Percentiles rank a stretch among this genome's conserved stretches.
Evolutionary conservation across 768 basidiomycete species (phyloP).

Genomic region (Erythrobasidium yunnanense): DNA sequence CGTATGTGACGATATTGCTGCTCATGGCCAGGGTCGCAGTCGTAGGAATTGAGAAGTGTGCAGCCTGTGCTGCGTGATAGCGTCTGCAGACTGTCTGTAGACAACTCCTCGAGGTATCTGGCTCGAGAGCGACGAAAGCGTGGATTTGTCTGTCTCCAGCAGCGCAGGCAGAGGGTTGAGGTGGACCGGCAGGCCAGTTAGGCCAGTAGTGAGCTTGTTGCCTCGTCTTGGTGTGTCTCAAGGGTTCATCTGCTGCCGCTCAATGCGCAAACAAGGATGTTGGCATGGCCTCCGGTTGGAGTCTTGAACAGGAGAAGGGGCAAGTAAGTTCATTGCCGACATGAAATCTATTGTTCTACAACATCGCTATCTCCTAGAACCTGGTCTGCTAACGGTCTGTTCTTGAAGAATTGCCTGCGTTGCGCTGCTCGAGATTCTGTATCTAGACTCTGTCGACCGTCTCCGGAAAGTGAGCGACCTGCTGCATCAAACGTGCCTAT

Average conservation of each 20-base stretch:
- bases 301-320: no score
- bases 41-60: no score
- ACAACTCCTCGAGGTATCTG: constrained; percentile 63
- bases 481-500: constrained; percentile 72
- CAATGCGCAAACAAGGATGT: constrained; percentile 4
- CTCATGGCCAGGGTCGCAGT: no score
- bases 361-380: constrained; percentile 2
- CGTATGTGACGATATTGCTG: no score
- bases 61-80: constrained; percentile 66
- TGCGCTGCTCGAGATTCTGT: constrained; percentile 53
- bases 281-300: no score
- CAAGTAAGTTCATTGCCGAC: no score
- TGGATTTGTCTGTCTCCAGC: constrained; percentile 61
- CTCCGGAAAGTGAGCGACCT: constrained; percentile 52
- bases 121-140: constrained; percentile 54
- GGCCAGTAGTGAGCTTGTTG: constrained; percentile 65
- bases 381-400: constrained; percentile 41
- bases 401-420: constrained; percentile 74
- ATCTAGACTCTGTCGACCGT: constrained; percentile 37
- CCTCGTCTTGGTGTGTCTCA: constrained; percentile 1
- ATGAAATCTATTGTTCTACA: neutral
- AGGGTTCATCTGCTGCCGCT: constrained; percentile 12
- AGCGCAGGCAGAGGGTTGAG: constrained; percentile 73
- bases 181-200: constrained; percentile 72
- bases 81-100: constrained; percentile 79